phyloP scores from a whole-genome alignment of 805 yeast genomes.

The Saccharomycopsis microspora region DNA sequence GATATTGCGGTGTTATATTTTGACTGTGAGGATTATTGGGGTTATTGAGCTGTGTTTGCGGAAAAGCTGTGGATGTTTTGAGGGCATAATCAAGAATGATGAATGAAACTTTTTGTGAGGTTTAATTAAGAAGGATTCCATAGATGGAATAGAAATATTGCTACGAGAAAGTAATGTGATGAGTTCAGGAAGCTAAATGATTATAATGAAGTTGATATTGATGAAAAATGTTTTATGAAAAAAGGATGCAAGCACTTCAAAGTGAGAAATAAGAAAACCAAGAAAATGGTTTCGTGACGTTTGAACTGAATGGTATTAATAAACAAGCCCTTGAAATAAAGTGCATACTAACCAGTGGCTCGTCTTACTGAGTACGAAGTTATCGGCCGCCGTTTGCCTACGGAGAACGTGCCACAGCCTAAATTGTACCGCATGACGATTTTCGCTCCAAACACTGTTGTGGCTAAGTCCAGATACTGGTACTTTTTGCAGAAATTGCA shows the following conservation, averaged over 20 bases:
- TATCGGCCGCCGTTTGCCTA: conserved; percentile 99
- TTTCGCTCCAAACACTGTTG: conserved; percentile 97
- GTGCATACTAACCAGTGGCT: conserved; percentile 49
- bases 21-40: too few species aligned
- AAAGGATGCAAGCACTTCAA: background rate
- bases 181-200: background rate
- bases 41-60: too few species aligned
- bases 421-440: conserved; percentile 99
- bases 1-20: too few species aligned
- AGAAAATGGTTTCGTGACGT: too few species aligned
- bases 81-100: too few species aligned
- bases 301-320: background rate
- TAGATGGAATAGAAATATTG: too few species aligned
- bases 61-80: too few species aligned
- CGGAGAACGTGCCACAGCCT: conserved; percentile 98
- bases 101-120: too few species aligned
- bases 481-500: conserved; percentile 98
- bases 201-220: background rate
- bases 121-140: too few species aligned
- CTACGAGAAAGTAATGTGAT: too few species aligned
- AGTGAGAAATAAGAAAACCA: too few species aligned
- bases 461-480: conserved; percentile 99
- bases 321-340: conserved; percentile 1
- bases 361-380: conserved; percentile 99
- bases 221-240: background rate